Percentiles rank a stretch among this genome's conserved stretches.
phyloP scores from a whole-genome alignment of 148 eudicot genomes.

The Arbutus unedo region DNA sequence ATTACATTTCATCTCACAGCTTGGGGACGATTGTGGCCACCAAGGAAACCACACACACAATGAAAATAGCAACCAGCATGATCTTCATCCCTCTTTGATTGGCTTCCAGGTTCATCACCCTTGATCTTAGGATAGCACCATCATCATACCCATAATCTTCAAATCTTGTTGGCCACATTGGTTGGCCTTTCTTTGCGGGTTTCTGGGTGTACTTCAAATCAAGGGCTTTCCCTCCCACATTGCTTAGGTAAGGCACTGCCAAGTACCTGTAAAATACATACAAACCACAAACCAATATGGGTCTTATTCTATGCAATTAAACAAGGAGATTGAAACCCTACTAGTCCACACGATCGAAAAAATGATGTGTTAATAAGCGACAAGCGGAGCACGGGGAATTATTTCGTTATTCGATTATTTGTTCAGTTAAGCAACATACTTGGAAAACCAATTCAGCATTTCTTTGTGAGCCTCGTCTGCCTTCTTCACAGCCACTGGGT shows the following conservation, averaged over 20 bases:
- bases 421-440: too few species aligned
- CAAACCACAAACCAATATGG: neutral
- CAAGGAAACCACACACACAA: neutral
- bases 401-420: too few species aligned
- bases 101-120: neutral
- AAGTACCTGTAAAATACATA: neutral
- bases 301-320: too few species aligned
- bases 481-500: conserved; percentile 34
- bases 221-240: neutral
- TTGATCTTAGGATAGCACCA: neutral
- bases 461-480: conserved; percentile 55
- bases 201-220: neutral
- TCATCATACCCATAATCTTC: neutral
- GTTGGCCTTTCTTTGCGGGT: neutral
- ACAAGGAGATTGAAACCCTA: too few species aligned
- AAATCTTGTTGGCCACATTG: neutral
- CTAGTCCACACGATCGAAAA: too few species aligned
- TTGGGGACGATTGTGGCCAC: neutral
- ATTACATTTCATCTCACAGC: neutral
- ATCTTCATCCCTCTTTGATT: neutral
- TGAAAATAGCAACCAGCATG: neutral
- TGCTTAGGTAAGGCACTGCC: neutral
- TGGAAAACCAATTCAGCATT: neutral
- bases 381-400: too few species aligned
- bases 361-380: too few species aligned